Percentiles rank a stretch among this genome's conserved stretches.
Evolutionary conservation across 2,329 filamentous ascomycete species (phyloP).

Genomic region (Didymella arachidicola): DNA sequence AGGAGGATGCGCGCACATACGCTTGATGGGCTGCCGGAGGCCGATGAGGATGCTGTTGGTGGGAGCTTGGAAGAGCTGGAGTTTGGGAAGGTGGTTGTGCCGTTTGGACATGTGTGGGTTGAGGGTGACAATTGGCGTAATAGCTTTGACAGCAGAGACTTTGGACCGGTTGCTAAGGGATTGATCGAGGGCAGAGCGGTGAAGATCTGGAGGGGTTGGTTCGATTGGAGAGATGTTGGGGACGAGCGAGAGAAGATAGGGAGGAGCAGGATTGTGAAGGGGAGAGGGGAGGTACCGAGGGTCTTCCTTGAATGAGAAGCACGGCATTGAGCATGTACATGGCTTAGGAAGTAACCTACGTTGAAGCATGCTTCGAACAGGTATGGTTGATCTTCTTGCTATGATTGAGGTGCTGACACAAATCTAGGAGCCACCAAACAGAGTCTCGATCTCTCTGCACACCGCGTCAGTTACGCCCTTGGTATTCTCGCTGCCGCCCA

Average conservation of each 20-base stretch:
- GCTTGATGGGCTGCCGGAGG: constrained; percentile 41
- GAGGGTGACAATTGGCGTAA: constrained; percentile 83
- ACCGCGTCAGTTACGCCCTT: constrained; percentile 67
- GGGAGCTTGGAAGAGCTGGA: constrained; percentile 24
- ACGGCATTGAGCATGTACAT: neutral
- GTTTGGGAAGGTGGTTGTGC: constrained; percentile 65
- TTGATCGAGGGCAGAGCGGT: constrained; percentile 79
- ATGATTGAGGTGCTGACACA: constrained; percentile 1
- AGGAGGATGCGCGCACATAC: constrained; percentile 28
- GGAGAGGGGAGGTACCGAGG: constrained; percentile 31
- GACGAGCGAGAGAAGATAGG: constrained; percentile 55
- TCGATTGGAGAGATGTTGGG: constrained; percentile 59
- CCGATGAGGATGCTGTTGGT: constrained; percentile 26
- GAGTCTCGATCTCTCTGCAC: constrained; percentile 59
- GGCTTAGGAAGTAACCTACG: neutral
- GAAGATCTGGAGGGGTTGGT: constrained; percentile 67
- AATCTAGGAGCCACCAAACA: constrained; percentile 38
- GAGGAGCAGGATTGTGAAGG: constrained; percentile 53
- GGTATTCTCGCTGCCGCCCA: constrained; percentile 66
- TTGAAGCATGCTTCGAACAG: neutral
- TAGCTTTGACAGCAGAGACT: constrained; percentile 85
- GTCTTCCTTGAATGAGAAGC: constrained; percentile 34
- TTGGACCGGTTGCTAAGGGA: constrained; percentile 80
- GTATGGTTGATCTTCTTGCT: constrained; percentile 15
- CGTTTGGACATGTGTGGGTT: constrained; percentile 89